These are phyloP conservation scores for Ulota crispa DNA, from an alignment of 225 moss, liverwort and hornwort species.

Conservation along the genomic window DNA sequence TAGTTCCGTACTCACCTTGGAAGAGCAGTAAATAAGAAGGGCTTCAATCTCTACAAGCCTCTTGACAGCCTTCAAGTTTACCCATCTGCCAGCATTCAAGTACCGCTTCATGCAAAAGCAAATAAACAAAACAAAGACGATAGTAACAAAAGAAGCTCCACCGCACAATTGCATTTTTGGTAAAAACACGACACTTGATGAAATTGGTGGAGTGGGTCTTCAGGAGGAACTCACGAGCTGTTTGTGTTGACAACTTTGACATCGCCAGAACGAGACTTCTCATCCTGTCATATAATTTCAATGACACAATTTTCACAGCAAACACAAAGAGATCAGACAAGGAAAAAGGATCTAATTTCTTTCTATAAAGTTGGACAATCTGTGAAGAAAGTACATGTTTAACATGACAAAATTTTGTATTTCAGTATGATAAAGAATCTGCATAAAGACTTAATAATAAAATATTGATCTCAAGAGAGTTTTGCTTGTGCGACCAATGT, in stretches of 20 bases:
- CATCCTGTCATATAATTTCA: constrained; percentile 26
- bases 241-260: constrained; percentile 57
- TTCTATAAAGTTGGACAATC: no score
- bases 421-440: background rate
- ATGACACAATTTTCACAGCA: no score
- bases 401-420: background rate
- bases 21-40: constrained; percentile 59
- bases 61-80: constrained; percentile 63
- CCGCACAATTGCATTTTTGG: background rate
- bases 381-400: background rate
- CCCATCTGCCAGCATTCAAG: constrained; percentile 42
- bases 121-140: background rate
- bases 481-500: background rate
- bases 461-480: background rate
- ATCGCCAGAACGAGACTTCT: constrained; percentile 37
- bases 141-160: background rate
- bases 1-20: constrained; percentile 29
- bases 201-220: background rate
- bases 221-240: constrained; percentile 36
- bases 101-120: background rate
- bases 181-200: background rate
- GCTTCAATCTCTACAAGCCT: constrained; percentile 61
- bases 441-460: no score
- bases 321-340: no score
- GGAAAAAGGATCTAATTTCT: no score